Evolutionary conservation across 2,329 filamentous ascomycete species (phyloP).

Genomic region (Eurotiales sp.): DNA sequence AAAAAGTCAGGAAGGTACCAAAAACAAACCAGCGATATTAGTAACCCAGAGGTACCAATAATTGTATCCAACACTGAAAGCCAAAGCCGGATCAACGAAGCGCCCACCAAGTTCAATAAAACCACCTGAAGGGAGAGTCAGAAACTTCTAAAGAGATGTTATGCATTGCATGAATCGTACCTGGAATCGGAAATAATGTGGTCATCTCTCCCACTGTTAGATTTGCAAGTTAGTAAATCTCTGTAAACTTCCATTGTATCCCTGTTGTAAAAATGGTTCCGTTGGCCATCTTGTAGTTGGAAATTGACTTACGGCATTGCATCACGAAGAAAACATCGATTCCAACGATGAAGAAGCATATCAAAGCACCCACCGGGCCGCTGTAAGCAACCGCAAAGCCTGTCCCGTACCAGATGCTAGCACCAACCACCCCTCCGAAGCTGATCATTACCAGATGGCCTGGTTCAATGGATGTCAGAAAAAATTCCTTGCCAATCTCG

Average conservation of each 20-base stretch:
- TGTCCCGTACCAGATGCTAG: slow-evolving; percentile 7
- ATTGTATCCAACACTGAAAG: slow-evolving; percentile 21
- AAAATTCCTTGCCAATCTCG: no score
- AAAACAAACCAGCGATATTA: slow-evolving; percentile 15
- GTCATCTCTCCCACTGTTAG: slow-evolving; percentile 7
- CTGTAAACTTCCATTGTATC: no score
- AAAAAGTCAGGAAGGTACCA: no score
- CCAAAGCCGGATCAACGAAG: slow-evolving; percentile 11
- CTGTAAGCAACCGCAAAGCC: slow-evolving; percentile 6
- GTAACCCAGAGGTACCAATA: slow-evolving; percentile 20
- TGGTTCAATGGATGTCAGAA: background rate
- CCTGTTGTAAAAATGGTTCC: no score
- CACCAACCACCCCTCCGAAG: slow-evolving; percentile 4
- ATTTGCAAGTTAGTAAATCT: background rate
- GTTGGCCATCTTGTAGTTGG: background rate
- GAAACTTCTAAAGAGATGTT: no score
- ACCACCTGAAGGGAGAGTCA: no score
- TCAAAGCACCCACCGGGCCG: slow-evolving; percentile 4
- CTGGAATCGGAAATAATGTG: slow-evolving; percentile 2
- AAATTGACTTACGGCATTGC: background rate
- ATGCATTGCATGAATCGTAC: no score
- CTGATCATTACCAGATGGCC: slow-evolving; percentile 7
- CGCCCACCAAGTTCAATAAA: slow-evolving; percentile 9
- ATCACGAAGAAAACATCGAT: background rate
- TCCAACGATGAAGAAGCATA: slow-evolving; percentile 5